Conservation (phyloP, 768 basidiomycete species). For the Nidularia sp. region DNA sequence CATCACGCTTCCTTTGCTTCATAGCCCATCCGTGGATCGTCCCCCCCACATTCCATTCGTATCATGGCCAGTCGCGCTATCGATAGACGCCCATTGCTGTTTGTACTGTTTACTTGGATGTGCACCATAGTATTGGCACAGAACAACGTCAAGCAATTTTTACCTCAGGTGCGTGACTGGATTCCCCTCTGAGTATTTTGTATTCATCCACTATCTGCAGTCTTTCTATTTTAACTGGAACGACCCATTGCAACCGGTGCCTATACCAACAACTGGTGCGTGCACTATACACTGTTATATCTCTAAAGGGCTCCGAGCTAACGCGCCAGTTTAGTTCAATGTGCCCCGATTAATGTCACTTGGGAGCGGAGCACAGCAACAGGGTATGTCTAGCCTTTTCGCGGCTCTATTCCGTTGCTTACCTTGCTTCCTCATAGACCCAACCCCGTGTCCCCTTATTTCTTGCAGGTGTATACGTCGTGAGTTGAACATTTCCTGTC, state of each 20-base stretch:
- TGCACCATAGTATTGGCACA: no score
- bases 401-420: not conserved
- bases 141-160: slow-evolving; percentile 3
- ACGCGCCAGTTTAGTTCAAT: slow-evolving; percentile 29
- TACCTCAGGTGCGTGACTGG: slow-evolving; percentile 20
- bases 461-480: slow-evolving; percentile 60
- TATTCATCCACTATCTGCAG: slow-evolving; percentile 13
- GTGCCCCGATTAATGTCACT: slow-evolving; percentile 35
- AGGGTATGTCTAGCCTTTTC: slow-evolving; percentile 24
- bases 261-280: slow-evolving; percentile 35
- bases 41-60: no score
- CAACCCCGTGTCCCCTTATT: slow-evolving; percentile 52
- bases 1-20: no score
- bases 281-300: not conserved
- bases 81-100: no score
- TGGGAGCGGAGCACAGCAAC: slow-evolving; percentile 35
- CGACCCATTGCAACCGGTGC: slow-evolving; percentile 24
- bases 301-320: slow-evolving; percentile 1
- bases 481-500: slow-evolving; percentile 20
- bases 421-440: slow-evolving; percentile 31
- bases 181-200: not conserved
- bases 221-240: slow-evolving; percentile 44
- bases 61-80: no score
- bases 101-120: no score
- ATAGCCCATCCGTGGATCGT: no score